Evolutionary conservation across 2,329 filamentous ascomycete species (phyloP), one percentile per base, ranked within the genome.

Genomic region (Sarocladium kiliense): DNA sequence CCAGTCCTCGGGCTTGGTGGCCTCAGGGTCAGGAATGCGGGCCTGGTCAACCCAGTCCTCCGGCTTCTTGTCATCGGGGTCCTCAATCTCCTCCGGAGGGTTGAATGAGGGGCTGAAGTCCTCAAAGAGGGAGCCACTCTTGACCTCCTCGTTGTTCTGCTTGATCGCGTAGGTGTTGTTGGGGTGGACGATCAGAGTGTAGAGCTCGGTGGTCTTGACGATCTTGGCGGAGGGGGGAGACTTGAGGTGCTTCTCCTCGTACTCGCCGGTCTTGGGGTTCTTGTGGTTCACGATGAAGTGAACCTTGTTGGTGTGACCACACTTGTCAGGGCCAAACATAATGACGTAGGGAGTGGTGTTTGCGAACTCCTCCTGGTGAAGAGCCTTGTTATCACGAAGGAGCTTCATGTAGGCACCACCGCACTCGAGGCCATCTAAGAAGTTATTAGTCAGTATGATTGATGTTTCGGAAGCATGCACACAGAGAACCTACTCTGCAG

Each of bases 261-360:
- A 99, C 76, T 97, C 91, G 79, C 93, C 93, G 47, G 91, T 97
- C 89, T 96, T 97, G 71, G 94, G 94, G 85, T 97, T 99, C 89
- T 97, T 99, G 88, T 99, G 94, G 77, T 95, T 94, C 86, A 99
- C 96, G 75, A 99, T 99, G 79, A 99, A 96, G 76, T 85, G 82
- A 54, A 95, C 89, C 88, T 97, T 97, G 87, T 99, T 99, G 75
- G 91, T 97, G 72, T 91, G 84, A 74, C 94, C 94, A 74, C 94
- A 99, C 87, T 97, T 97, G 81, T 99, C 94, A 66, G 94, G 94
- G 64, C 94, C 94, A 72, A 99, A 99, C 94, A 99, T 99, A 82
- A 99, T 96, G 65, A 99, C 89, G 71, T 99, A 99, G 50, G 94
- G 94, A 42, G 93, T 96, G 59, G 88, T 85, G 77, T 99, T 97